Evolutionary conservation across 345 rosid genomes (phyloP), one percentile per base, ranked within the genome.

Genomic region (Limnanthes douglasii): DNA sequence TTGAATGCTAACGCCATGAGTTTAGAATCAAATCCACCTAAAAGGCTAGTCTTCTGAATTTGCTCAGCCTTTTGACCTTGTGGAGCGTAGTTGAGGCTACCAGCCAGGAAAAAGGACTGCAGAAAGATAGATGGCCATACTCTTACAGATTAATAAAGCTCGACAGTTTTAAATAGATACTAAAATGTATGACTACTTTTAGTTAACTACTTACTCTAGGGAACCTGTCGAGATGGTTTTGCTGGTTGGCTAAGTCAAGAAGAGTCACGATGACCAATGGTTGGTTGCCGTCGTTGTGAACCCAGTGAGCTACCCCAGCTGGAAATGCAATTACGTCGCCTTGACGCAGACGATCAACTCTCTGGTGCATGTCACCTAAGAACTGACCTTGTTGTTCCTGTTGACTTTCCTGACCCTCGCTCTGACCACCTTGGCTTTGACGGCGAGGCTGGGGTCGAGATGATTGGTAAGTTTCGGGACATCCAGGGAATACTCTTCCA

Each of bases 401-500:
- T 8, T 30, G 48, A n/a, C 31, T 21, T 33, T 2, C 35, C 15
- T 31, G 35, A 8, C 15, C 16, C 8, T 32, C 16, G 15, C 36
- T 37, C 8, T 52, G 45, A 5, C 38, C 43, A 21, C 31, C 37
- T 5, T 42, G 42, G 27, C 34, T 14, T 8, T 42, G 43, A 15
- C 8, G 22, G 14, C 34, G 14, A 7, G 11, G 32, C 31, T 43
- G 47, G n/a, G 33, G 11, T 11, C 7, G 21, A 3, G 46, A 32
- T 1, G 73, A 53, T n/a, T 70, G 68, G 58, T 38, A 71, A 2
- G 85, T 77, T 63, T 69, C 88, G 18, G 81, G 63, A 31, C 81
- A 82, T 18, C 81, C 85, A 3, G 88, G 64, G 16, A 66, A 5
- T 28, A 62, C 36, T 18, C 30, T 30, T 6, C 76, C 72, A 24